phyloP scores from a whole-genome alignment of 2,329 filamentous ascomycete genomes.

The Falciphora oryzae region DNA sequence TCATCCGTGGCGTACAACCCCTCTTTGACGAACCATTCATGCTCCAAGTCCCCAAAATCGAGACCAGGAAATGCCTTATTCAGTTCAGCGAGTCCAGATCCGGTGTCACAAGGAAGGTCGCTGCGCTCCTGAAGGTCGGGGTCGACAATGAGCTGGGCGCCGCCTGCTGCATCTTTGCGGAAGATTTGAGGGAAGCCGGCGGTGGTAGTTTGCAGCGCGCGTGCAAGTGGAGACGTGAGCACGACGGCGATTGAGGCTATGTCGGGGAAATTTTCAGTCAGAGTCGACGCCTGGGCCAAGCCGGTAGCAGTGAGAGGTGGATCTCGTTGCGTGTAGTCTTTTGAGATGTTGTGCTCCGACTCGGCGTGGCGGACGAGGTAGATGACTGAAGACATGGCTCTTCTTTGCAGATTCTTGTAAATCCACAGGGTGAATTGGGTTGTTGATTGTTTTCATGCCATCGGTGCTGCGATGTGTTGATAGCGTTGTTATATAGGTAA shows the following conservation, averaged over 20 bases:
- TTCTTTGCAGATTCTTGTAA: no score
- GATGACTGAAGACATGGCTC: no score
- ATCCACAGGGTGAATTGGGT: no score
- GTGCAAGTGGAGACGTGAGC: constrained; percentile 15
- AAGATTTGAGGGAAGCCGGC: no score
- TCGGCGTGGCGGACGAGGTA: constrained; percentile 6
- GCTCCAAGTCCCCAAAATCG: no score
- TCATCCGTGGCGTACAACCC: no score
- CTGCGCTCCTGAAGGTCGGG: constrained; percentile 21
- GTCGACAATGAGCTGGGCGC: constrained; percentile 18
- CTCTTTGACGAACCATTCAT: no score
- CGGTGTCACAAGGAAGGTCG: constrained; percentile 22
- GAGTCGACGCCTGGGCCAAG: neutral
- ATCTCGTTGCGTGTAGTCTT: neutral
- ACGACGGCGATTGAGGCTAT: constrained; percentile 2
- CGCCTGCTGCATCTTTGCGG: no score
- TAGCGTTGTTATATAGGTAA: no score
- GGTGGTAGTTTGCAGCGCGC: constrained; percentile 15
- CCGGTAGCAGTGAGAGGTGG: neutral
- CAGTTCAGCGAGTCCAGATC: constrained; percentile 12
- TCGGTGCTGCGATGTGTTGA: no score
- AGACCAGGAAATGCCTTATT: no score
- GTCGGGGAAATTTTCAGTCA: neutral
- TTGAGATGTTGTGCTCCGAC: neutral
- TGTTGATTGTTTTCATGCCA: no score